phyloP scores from a whole-genome alignment of 345 rosid species.

The Toxicodendron radicans region DNA sequence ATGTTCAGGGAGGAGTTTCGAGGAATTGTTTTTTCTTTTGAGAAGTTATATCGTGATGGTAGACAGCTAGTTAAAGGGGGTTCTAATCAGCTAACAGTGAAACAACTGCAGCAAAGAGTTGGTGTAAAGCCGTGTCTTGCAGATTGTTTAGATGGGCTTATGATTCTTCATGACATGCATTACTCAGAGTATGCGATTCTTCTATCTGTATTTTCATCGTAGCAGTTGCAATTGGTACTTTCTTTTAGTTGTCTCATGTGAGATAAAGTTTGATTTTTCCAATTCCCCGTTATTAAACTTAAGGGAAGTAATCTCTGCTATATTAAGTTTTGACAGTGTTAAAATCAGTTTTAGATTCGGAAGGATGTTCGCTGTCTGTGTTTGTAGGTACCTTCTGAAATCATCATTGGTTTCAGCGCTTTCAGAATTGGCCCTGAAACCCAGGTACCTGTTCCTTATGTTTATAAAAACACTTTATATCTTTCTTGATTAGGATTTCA shows the following conservation, averaged over 20 bases:
- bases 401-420: slow-evolving; percentile 69
- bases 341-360: background rate
- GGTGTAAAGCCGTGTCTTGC: slow-evolving; percentile 70
- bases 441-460: slow-evolving; percentile 44
- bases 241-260: background rate
- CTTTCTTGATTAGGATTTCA: background rate
- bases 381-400: slow-evolving; percentile 61
- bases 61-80: slow-evolving; percentile 54
- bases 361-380: background rate
- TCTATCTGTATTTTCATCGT: background rate
- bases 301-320: too few relatives aligned
- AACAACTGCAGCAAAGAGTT: slow-evolving; percentile 50
- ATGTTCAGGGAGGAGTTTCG: slow-evolving; percentile 58
- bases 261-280: background rate
- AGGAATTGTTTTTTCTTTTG: slow-evolving; percentile 50
- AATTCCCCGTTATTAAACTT: background rate
- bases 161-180: slow-evolving; percentile 66
- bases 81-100: slow-evolving; percentile 37
- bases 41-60: slow-evolving; percentile 53
- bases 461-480: slow-evolving; percentile 6
- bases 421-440: slow-evolving; percentile 52
- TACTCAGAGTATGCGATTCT: slow-evolving; percentile 54
- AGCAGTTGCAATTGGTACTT: background rate
- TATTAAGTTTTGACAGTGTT: too few relatives aligned
- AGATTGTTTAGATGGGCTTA: slow-evolving; percentile 77